Evolutionary conservation across 2,329 filamentous ascomycete species (phyloP), one percentile per base, ranked within the genome.

Genomic region (Penicillium sp.): DNA sequence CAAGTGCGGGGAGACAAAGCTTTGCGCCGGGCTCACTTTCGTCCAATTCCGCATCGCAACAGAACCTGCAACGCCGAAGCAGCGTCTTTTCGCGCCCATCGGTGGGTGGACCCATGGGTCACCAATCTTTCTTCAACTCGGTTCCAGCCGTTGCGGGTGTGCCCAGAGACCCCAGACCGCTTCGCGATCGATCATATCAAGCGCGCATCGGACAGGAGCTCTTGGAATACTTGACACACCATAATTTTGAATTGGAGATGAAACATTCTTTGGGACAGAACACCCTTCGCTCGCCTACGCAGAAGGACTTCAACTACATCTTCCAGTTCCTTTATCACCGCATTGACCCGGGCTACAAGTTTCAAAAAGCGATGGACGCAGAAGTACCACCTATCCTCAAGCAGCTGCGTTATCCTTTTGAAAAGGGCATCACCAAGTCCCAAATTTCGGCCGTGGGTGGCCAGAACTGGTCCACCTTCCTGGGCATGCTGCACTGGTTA

Each of bases 161-260:
- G 2, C 91, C 92, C 0, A 85, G 88, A 62, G 96, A 99, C 72
- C 94, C 95, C 1, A 86, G 96, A 58, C 90, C 93, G 14, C 81
- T 98, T 55, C 90, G 89, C 71, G 92, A 98, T 72, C 84, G 90
- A 39, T 84, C 85, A 22, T 96, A 90, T 67, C 91, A 96, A 72
- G 84, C 87, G 34, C 87, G 89, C 58, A 93, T 99, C 75, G 91
- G 90, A 7, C 90, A 95, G 68, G 93, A 99, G 71, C 79, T 99
- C 57, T 80, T 96, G 66, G 95, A 99, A 67, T 99, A 96, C 73
- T 84, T 99, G 72, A 88, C 91, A 0, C 88, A 93, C 58, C 89
- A 97, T 75, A 96, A 97, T 73, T 99, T 98, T 71, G 95, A 99
- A 77, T 88, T 97, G 84, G 93, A 98, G 68, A 96, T 96, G 88